Evolutionary conservation across 768 basidiomycete species (phyloP).

Genomic region (Lyophyllum semitale): DNA sequence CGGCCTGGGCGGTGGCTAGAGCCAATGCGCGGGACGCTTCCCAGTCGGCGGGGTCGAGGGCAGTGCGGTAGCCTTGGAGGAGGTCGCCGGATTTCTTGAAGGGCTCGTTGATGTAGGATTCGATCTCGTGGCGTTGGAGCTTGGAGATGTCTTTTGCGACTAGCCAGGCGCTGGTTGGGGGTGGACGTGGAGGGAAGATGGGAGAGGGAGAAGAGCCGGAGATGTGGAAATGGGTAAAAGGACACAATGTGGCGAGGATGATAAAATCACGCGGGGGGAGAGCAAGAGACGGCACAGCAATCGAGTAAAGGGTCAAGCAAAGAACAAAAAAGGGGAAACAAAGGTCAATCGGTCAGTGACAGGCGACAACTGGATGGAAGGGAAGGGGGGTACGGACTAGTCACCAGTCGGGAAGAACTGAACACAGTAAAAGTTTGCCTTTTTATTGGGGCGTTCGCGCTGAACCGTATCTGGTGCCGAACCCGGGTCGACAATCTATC

Average conservation of each 20-base stretch:
- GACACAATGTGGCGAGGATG: no score
- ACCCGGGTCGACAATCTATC: slow-evolving; percentile 80
- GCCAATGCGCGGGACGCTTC: slow-evolving; percentile 32
- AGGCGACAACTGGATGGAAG: no score
- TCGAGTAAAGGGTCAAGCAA: neutral
- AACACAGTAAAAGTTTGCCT: slow-evolving; percentile 64
- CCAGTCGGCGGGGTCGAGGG: slow-evolving; percentile 65
- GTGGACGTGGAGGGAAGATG: neutral
- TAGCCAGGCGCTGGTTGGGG: slow-evolving; percentile 73
- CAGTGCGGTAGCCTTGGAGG: slow-evolving; percentile 72
- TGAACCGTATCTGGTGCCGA: slow-evolving; percentile 59
- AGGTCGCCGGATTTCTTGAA: slow-evolving; percentile 79
- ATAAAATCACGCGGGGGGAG: neutral
- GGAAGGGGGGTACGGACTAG: slow-evolving; percentile 62
- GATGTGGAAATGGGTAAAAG: neutral
- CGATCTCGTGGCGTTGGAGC: slow-evolving; percentile 79
- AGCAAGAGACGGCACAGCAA: neutral
- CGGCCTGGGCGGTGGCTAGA: slow-evolving; percentile 12
- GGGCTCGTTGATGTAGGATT: slow-evolving; percentile 77
- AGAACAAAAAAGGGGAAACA: neutral
- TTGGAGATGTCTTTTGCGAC: slow-evolving; percentile 79
- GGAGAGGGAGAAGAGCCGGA: slow-evolving; percentile 8
- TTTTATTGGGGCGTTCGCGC: slow-evolving; percentile 78
- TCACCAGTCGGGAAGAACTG: slow-evolving; percentile 95
- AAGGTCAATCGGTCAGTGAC: no score